phyloP scores from a whole-genome alignment of 2,329 filamentous ascomycete genomes.

The Claviceps sp. region DNA sequence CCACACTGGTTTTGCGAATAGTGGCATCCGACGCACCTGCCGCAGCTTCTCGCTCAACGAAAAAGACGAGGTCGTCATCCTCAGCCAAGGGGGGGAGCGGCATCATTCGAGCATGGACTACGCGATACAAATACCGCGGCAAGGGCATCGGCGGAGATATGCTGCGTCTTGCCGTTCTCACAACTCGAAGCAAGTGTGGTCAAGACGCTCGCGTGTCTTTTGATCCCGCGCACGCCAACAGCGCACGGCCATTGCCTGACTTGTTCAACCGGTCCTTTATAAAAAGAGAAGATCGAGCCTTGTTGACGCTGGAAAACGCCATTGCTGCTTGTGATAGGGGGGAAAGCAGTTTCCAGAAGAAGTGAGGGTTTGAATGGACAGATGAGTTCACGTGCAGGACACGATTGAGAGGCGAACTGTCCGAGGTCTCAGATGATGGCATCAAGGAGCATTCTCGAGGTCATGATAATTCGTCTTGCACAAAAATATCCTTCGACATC shows the following conservation, averaged over 20 bases:
- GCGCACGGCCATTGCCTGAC: constrained; percentile 40
- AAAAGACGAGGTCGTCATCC: constrained; percentile 2
- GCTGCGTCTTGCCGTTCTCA: constrained; percentile 55
- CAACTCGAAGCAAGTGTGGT: constrained; percentile 51
- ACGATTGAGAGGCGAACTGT: too few relatives aligned
- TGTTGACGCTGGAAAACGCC: constrained; percentile 26
- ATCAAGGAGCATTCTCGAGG: too few relatives aligned
- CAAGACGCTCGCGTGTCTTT: constrained; percentile 51
- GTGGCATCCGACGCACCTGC: constrained; percentile 15
- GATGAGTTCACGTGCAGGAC: too few relatives aligned
- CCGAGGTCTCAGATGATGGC: too few relatives aligned
- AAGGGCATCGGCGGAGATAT: constrained; percentile 60
- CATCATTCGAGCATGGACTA: constrained; percentile 70
- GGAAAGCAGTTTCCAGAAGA: constrained; percentile 4
- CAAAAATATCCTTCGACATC: too few relatives aligned
- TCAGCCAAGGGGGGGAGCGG: constrained; percentile 39
- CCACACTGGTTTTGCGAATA: constrained; percentile 53
- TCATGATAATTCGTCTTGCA: too few relatives aligned
- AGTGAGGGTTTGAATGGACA: background rate
- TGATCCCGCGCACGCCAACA: constrained; percentile 65
- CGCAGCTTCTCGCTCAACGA: background rate
- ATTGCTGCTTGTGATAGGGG: constrained; percentile 10
- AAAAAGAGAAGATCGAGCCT: constrained; percentile 40
- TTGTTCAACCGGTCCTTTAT: constrained; percentile 47
- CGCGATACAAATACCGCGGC: constrained; percentile 52